Evolutionary conservation across 2,329 filamentous ascomycete genomes (phyloP), one percentile per base, ranked within the genome.

Genomic region (Cladosporium sp.): DNA sequence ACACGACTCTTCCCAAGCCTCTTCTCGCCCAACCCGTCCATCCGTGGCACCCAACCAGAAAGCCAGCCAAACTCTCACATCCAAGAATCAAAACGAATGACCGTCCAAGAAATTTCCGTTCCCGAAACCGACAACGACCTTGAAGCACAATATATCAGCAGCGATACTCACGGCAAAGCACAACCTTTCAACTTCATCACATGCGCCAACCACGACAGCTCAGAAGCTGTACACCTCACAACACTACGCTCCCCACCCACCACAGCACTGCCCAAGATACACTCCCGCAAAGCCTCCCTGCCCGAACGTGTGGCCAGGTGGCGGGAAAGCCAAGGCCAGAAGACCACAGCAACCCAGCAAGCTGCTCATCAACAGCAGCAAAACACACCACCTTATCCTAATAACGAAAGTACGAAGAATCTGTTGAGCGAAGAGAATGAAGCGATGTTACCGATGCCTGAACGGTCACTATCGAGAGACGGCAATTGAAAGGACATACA

Each of bases 1-100:
- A 61, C 65, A 1, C 60, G 66, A 20, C 62, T 64, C 51, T 66
- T 69, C 52, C 67, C 67, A 1, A 42, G 56, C 13, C 56, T 68
- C 13, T 67, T 68, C 56, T 51, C 60, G 7, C 28, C 40, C 12
- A 37, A 4, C 34, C 13, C 42, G 20, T 28, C 52, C 9, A 25
- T 19, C 20, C 32, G 25, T 34, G 40, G 20, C 34, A 9, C 37
- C 15, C 20, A 25, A 2, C 19, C 28, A 15, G 51, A 54, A 10
- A 37, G 28, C 20, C 47, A 55, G 32, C 40, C 52, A 20, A 32
- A 45, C 5, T 55, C 51, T 22, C 45, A 40, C 9, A 28, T n/a
- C 40, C 36, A 45, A 15, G 52, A 55, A 15, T 19, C 19, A 8
- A 55, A 55, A 12, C 52, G 52, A 7, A 19, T 47, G 19, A 55